Base-by-base conservation (phyloP, 306 rosid species). In the Lathyrus oleraceus region DNA sequence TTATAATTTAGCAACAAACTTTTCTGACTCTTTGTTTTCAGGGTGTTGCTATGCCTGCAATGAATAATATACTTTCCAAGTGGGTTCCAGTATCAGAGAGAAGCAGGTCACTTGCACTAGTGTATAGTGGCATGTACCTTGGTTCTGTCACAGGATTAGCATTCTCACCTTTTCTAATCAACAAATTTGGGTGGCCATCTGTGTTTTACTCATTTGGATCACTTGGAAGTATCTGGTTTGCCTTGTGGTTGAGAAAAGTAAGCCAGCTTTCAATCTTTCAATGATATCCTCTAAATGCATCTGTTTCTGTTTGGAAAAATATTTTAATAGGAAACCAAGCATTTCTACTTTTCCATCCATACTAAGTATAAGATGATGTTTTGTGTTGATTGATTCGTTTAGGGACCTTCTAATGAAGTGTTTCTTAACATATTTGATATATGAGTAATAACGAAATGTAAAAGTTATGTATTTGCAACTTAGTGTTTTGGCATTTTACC, bases 31-130 rank as follows among this genome's bases (percentile, higher is more conserved):
- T 73, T 48, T 75, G 38, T 65, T 78, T 73, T 75, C 87, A 93
- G 98, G 98, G 98, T 83, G 98, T 93, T 82, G 98, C 98, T 17
- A 93, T 93, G 98, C 98, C 98, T 78, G 98, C 98, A 15, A 93
- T 93, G 98, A 93, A 93, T 79, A 93, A 93, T 84, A 59, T 93
- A 1, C 87, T 93, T 61, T 90, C 97, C 48, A 90, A 90, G 85
- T 93, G 98, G 98, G 77, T 93, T 82, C 98, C 98, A 3, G 96
- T 93, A 66, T 88, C 98, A 9, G 98, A 93, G 93, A 86, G 98
- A 80, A 93, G 98, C 87, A 86, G 97, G 81, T 89, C 98, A 52
- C 95, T 93, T 76, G 90, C 98, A 23, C 84, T 93, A 12, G 98
- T 93, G 10, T 93, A 93, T 71, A 93, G 96, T 64, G 97, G 98